These are phyloP conservation scores for Salix purpurea DNA, from an alignment of 345 rosid species.

Conservation along the genomic window DNA sequence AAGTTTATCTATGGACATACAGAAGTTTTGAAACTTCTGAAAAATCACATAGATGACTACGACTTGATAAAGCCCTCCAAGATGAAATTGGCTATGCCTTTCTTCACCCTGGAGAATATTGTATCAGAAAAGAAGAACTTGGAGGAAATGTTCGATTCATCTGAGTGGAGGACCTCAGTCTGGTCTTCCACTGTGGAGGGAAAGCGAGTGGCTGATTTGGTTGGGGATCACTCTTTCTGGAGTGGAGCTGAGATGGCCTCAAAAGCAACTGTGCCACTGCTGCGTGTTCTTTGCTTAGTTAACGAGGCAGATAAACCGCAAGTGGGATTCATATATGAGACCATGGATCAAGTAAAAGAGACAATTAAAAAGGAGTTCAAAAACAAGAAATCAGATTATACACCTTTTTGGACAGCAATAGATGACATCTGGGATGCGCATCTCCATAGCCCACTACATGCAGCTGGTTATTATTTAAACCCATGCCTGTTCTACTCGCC, in stretches of 20 bases:
- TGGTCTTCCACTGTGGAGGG: conserved; percentile 34
- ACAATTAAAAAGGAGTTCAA: conserved; percentile 31
- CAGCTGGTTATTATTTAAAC: conserved; percentile 60
- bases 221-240: conserved; percentile 49
- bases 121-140: conserved; percentile 36
- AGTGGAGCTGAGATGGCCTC: conserved; percentile 33
- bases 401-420: conserved; percentile 48
- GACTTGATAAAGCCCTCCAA: conserved; percentile 36
- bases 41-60: conserved; percentile 16
- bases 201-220: conserved; percentile 26
- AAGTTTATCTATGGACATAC: conserved; percentile 34
- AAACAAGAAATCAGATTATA: conserved; percentile 24
- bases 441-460: conserved; percentile 62
- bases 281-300: conserved; percentile 35
- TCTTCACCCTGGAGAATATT: conserved; percentile 44
- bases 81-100: conserved; percentile 34
- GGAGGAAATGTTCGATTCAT: conserved; percentile 39
- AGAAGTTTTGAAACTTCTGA: conserved; percentile 24
- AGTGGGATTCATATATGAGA: conserved; percentile 57
- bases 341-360: conserved; percentile 57
- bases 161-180: conserved; percentile 32
- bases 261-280: conserved; percentile 45
- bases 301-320: conserved; percentile 31
- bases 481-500: conserved; percentile 49
- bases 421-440: conserved; percentile 55